phyloP scores from a whole-genome alignment of 805 yeast genomes.

The Candida chauliodis region DNA sequence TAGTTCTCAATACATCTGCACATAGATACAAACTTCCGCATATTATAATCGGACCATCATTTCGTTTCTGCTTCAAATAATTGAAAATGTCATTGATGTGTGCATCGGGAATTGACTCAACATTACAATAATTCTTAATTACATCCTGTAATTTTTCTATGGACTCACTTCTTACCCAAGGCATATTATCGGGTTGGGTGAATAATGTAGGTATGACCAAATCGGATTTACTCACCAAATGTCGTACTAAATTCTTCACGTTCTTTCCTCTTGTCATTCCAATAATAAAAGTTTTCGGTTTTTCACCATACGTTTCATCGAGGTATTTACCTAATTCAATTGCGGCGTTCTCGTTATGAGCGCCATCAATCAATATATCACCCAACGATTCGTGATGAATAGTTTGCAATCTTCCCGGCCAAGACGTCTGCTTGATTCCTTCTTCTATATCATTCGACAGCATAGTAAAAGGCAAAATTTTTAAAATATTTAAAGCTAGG shows the following conservation, averaged over 20 bases:
- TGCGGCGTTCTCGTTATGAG: conserved; percentile 88
- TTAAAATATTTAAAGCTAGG: conserved; percentile 54
- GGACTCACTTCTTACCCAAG: conserved; percentile 61
- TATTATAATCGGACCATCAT: conserved; percentile 28
- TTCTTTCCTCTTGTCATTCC: conserved; percentile 78
- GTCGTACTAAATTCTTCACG: conserved; percentile 45
- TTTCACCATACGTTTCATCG: conserved; percentile 12
- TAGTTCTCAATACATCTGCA: conserved; percentile 25
- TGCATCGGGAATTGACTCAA: conserved; percentile 12
- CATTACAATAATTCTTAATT: conserved; percentile 5
- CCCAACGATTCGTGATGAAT: conserved; percentile 20
- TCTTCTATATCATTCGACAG: conserved; percentile 30
- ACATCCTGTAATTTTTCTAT: conserved; percentile 5
- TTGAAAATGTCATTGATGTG: conserved; percentile 14
- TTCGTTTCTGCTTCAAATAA: conserved; percentile 16
- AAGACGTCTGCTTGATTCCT: conserved; percentile 55
- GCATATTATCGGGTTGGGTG: conserved; percentile 81
- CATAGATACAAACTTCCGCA: conserved; percentile 44
- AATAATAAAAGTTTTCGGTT: conserved; percentile 53
- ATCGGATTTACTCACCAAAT: conserved; percentile 50
- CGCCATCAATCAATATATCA: conserved; percentile 73
- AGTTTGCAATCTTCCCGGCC: conserved; percentile 88
- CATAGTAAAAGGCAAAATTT: conserved; percentile 19
- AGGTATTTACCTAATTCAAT: conserved; percentile 61
- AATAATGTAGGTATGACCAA: conserved; percentile 61